phyloP scores from a whole-genome alignment of 2,329 filamentous ascomycete genomes.

The Aureobasidium leucospermi region DNA sequence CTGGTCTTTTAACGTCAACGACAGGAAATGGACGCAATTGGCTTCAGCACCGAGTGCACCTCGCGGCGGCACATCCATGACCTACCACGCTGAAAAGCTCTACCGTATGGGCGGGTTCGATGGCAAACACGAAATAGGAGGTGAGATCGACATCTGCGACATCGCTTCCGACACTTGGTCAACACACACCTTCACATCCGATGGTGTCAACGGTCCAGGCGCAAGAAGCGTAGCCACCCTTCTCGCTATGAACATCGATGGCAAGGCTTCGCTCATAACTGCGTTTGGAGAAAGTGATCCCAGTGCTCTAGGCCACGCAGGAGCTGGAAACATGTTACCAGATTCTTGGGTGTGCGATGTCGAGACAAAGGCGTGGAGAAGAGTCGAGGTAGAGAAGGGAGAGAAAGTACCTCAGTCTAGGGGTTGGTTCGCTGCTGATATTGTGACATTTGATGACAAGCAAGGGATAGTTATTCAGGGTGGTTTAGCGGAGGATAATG shows the following conservation, averaged over 20 bases:
- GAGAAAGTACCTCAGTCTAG: slow-evolving; percentile 31
- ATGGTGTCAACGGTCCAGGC: slow-evolving; percentile 40
- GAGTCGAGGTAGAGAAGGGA: slow-evolving; percentile 23
- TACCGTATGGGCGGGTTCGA: slow-evolving; percentile 80
- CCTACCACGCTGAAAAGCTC: slow-evolving; percentile 55
- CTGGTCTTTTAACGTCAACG: slow-evolving; percentile 67
- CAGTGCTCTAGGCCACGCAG: slow-evolving; percentile 45
- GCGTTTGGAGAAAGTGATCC: slow-evolving; percentile 50
- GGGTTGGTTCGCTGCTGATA: slow-evolving; percentile 50
- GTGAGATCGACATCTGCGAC: slow-evolving; percentile 58
- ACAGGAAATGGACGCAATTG: slow-evolving; percentile 59
- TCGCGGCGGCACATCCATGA: slow-evolving; percentile 61
- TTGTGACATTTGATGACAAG: slow-evolving; percentile 25
- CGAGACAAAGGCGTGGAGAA: slow-evolving; percentile 27
- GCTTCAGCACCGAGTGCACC: slow-evolving; percentile 59
- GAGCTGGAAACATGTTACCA: slow-evolving; percentile 49
- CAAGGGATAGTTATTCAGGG: slow-evolving; percentile 41
- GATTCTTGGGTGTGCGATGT: slow-evolving; percentile 46
- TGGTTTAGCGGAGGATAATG: slow-evolving; percentile 46
- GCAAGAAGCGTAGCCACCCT: slow-evolving; percentile 45
- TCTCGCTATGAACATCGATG: slow-evolving; percentile 33
- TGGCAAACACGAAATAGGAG: slow-evolving; percentile 61
- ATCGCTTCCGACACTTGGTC: slow-evolving; percentile 34
- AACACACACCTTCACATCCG: slow-evolving; percentile 30
- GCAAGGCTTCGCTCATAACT: slow-evolving; percentile 38